Conservation (phyloP, 306 rosid genomes). For the Cucurbita ficifolia region DNA sequence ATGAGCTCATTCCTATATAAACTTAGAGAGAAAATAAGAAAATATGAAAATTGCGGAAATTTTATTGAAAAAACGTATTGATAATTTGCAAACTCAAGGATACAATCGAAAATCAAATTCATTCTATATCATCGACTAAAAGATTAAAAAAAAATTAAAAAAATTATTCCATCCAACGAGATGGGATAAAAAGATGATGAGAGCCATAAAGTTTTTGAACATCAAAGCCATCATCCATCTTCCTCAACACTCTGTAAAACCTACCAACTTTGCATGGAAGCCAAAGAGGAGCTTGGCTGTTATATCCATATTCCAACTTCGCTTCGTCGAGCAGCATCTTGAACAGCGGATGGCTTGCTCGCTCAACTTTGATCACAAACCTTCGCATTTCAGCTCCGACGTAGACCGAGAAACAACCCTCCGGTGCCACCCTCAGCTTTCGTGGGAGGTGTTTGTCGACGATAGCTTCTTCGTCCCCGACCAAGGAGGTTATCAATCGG, state of each 20-base stretch:
- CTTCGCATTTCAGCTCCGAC: conserved; percentile 44
- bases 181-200: not conserved
- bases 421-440: conserved; percentile 10
- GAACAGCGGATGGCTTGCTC: conserved; percentile 43
- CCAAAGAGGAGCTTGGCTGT: conserved; percentile 40
- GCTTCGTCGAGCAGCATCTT: conserved; percentile 42
- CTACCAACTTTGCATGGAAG: conserved; percentile 50
- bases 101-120: too few species aligned
- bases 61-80: too few species aligned
- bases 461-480: not conserved
- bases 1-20: too few species aligned
- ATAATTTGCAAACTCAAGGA: too few species aligned
- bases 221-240: conserved; percentile 20
- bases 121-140: too few species aligned
- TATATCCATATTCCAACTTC: conserved; percentile 37
- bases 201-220: not conserved
- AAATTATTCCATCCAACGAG: not conserved
- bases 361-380: conserved; percentile 30
- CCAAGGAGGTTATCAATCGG: not conserved
- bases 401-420: conserved; percentile 36
- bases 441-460: not conserved
- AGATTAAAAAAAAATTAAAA: too few species aligned
- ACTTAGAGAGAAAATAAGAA: too few species aligned
- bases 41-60: too few species aligned
- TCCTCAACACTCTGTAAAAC: conserved; percentile 29